Evolutionary conservation across 805 yeast species (phyloP), one percentile per base, ranked within the genome.

Genomic region (Blastobotrys peoriensis): DNA sequence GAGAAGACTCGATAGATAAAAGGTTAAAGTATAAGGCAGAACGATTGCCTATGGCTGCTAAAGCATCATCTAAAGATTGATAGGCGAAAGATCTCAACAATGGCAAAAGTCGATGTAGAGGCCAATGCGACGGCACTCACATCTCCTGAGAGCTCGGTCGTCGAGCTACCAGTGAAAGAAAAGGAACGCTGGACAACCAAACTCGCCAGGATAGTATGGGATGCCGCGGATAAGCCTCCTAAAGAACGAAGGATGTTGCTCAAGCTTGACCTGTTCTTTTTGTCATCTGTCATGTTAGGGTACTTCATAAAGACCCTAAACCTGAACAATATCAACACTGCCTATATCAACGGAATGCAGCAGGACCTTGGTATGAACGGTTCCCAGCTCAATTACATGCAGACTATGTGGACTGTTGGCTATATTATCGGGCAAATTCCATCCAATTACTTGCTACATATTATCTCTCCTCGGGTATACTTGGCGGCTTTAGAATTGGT

Each of bases 391-490:
- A 74, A 75, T 53, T 67, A 68, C 46, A 50, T 73, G 57, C 56
- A 60, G 3, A 66, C 78, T 0, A 48, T 67, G 22, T 74, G 72
- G 70, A 69, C 78, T 0, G 72, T 71, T 17, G 80, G 80, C 15
- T 75, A 75, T 45, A 68, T 74, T 39, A 51, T 76, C 30, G 78
- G 77, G 28, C 76, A 71, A 47, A 64, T 74, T 22, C 80, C 80
- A 6, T 66, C 76, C 0, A 51, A 51, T 16, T 43, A 54, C n/a
- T 53, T 74, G 8, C 54, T 73, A 41, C 71, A 68, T 51, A 58
- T 65, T 37, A 54, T 70, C 5, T 57, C 71, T 5, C 72, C 75
- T n/a, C 55, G 75, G 33, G 69, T 60, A 47, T 73, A 69, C 47
- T 55, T 74, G 35, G 75, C 73, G 2, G 62, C 66, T 1, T 49